Base-by-base conservation (phyloP, 129 eudicot genomes). In the Rutidosis leptorrhynchoides region DNA sequence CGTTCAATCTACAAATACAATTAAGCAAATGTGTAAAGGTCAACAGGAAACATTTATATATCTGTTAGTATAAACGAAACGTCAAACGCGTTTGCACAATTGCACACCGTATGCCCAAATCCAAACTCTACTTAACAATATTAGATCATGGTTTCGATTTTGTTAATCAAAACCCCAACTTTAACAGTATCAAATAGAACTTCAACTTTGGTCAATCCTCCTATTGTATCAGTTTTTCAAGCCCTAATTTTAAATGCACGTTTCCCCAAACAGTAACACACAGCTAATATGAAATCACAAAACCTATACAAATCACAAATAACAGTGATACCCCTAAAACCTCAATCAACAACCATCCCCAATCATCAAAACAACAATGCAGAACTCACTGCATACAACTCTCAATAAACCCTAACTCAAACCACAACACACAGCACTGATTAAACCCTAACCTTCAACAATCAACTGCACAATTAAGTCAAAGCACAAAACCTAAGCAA, bases 1-100 rank as follows among this genome's bases (percentile, higher is more conserved):
- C 64, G 84, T 69, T 81, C 95, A 62, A 87, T 84, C 97, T 91
- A 96, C 74, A 75, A 77, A 58, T 72, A 8, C 42, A 57, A 45
- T 19, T 49, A 65, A 71, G 27, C 69, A 64, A 28, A 35, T n/a
- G 22, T n/a, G 58, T 63, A 20, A 71, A 59, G 55, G 53, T 51
- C 9, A 62, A 57, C 40, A 75, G 45, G 45, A 65, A 40, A 12
- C 46, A 10, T 40, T 12, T 37, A 10, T 37, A 10, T 37, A 37
- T 37, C 43, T 1, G 1, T 37, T 4, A 32, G 15, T 37, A 37
- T 37, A 37, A 37, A 37, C 3, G 3, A 19, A 74, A 58, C 53
- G 60, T 48, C 10, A 65, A 54, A 48, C 68, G 23, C 17, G 55
- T 49, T 17, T 6, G 24, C 24, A 19, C n/a, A n/a, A n/a, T 17